phyloP scores from a whole-genome alignment of 148 eudicot genomes.

The Rhododendron simsii region DNA sequence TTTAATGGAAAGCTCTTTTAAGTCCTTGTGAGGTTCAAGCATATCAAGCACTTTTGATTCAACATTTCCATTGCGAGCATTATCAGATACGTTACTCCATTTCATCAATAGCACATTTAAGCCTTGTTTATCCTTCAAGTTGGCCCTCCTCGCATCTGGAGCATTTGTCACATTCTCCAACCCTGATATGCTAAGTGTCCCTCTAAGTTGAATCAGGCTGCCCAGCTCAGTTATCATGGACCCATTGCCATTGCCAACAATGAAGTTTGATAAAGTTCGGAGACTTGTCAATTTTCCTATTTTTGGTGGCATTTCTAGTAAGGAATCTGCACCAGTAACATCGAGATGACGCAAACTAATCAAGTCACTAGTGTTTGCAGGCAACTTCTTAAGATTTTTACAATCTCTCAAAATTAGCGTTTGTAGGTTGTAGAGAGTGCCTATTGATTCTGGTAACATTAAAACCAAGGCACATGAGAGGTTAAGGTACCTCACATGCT shows the following conservation, averaged over 20 bases:
- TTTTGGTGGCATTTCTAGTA: slow-evolving; percentile 13
- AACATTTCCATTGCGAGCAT: too few relatives aligned
- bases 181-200: background rate
- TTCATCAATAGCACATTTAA: too few relatives aligned
- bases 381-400: background rate
- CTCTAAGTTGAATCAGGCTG: slow-evolving; percentile 9
- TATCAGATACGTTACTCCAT: too few relatives aligned
- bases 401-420: background rate
- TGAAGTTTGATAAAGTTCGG: slow-evolving; percentile 13
- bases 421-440: slow-evolving; percentile 13
- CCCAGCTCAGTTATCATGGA: slow-evolving; percentile 7
- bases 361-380: background rate
- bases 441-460: slow-evolving; percentile 7
- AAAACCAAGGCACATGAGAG: background rate
- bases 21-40: too few relatives aligned
- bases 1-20: background rate
- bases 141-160: background rate
- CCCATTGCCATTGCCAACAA: background rate
- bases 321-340: background rate
- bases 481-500: slow-evolving; percentile 13
- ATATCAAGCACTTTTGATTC: too few relatives aligned
- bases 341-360: slow-evolving; percentile 13
- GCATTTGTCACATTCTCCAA: slow-evolving; percentile 8
- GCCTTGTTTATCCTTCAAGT: too few relatives aligned
- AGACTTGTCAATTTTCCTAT: slow-evolving; percentile 10